These are phyloP conservation scores for Peronospora farinosa DNA, from an alignment of 352 stramenopile genomes.

Conservation along the genomic window DNA sequence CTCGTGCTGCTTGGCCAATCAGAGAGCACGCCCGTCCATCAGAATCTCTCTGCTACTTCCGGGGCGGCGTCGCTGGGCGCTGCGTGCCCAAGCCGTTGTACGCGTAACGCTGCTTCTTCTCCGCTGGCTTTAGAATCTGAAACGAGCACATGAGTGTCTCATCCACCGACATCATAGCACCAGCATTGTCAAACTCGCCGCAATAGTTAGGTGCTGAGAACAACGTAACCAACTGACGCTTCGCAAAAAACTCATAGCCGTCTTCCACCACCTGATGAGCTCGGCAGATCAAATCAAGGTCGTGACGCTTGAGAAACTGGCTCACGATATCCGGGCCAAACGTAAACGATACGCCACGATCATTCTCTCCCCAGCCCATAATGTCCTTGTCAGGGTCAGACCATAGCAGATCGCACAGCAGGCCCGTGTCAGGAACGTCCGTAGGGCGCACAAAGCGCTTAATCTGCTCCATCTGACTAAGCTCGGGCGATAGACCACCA, in stretches of 20 bases:
- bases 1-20: constrained; percentile 13
- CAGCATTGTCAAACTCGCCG: constrained; percentile 99
- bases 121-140: constrained; percentile 77
- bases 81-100: constrained; percentile 60
- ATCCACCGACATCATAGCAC: constrained; percentile 81
- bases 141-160: constrained; percentile 80
- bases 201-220: constrained; percentile 99
- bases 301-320: constrained; percentile 95
- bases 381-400: constrained; percentile 84
- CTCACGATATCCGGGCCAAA: constrained; percentile 97
- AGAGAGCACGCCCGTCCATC: constrained; percentile 3
- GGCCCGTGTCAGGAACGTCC: constrained; percentile 79
- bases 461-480: constrained; percentile 98
- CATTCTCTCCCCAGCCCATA: constrained; percentile 94
- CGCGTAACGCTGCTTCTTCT: constrained; percentile 78
- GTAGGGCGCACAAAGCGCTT: constrained; percentile 82
- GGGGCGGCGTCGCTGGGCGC: constrained; percentile 49
- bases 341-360: constrained; percentile 97
- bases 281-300: constrained; percentile 97
- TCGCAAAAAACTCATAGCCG: constrained; percentile 99
- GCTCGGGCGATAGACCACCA: constrained; percentile 86
- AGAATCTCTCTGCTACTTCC: constrained; percentile 31
- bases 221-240: constrained; percentile 97
- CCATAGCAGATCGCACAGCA: constrained; percentile 88
- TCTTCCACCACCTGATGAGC: constrained; percentile 99